Conservation (phyloP, 2,329 filamentous ascomycete species). For the Blastomyces silverae region DNA sequence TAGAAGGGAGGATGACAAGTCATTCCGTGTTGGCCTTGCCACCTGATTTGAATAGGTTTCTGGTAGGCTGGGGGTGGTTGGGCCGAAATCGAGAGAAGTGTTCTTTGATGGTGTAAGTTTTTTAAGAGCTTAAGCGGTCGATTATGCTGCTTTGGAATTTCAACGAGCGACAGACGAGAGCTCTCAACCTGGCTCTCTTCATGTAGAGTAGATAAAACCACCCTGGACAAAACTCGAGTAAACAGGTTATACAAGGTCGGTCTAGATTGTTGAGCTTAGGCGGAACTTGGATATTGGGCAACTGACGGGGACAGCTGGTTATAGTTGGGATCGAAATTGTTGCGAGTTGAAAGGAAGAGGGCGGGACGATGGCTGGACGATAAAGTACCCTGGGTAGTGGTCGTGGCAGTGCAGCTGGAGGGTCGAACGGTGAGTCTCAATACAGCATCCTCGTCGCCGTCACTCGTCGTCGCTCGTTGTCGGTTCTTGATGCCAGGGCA, state of each 20-base stretch:
- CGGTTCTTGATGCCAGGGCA: neutral
- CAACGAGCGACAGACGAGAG: neutral
- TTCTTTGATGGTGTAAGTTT: neutral
- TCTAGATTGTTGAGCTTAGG: constrained; percentile 8
- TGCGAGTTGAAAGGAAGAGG: neutral
- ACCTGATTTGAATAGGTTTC: neutral
- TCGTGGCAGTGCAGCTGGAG: neutral
- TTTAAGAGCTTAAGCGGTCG: neutral
- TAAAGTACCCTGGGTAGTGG: neutral
- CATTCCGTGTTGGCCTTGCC: constrained; percentile 12
- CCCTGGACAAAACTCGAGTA: neutral
- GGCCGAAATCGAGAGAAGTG: neutral
- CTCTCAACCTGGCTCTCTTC: neutral
- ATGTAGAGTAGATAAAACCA: neutral
- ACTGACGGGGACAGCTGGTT: constrained; percentile 12
- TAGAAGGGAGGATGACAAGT: constrained; percentile 16
- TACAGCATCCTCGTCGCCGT: neutral
- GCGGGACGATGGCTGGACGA: neutral
- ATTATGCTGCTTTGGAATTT: neutral
- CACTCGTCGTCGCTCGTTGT: neutral
- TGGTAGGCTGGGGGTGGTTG: neutral
- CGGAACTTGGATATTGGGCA: constrained; percentile 12
- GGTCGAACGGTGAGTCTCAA: neutral
- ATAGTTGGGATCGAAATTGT: constrained; percentile 12
- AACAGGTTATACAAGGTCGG: constrained; percentile 9